These are phyloP conservation scores for Solanum peruvianum DNA, from an alignment of 257 asterid species.

Conservation along the genomic window DNA sequence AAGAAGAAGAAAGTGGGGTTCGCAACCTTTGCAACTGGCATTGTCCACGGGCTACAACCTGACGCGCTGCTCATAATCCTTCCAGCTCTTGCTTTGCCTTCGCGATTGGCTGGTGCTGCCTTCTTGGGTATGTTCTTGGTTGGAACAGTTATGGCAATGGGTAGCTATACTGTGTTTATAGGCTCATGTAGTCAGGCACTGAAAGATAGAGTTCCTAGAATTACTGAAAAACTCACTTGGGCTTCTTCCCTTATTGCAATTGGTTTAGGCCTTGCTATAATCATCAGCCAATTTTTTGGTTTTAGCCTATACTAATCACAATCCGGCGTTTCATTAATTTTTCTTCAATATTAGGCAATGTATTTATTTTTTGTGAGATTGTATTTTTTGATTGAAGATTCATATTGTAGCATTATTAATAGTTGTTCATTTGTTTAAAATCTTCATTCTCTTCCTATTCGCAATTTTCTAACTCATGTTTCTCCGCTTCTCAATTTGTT, in stretches of 20 bases:
- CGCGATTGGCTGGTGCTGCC: slow-evolving; percentile 93
- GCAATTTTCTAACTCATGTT: background rate
- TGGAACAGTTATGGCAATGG: slow-evolving; percentile 95
- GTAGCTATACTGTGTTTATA: slow-evolving; percentile 81
- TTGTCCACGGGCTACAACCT: slow-evolving; percentile 92
- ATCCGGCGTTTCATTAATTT: background rate
- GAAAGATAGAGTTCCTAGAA: slow-evolving; percentile 75
- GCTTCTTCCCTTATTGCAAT: slow-evolving; percentile 84
- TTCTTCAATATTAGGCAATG: background rate
- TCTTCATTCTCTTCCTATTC: background rate
- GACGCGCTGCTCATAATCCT: slow-evolving; percentile 82
- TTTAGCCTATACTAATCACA: slow-evolving; percentile 48
- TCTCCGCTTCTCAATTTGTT: too few species aligned
- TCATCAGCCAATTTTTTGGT: slow-evolving; percentile 76
- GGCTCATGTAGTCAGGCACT: slow-evolving; percentile 87
- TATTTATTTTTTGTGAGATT: background rate
- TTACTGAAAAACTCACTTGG: slow-evolving; percentile 97
- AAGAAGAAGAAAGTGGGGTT: slow-evolving; percentile 77
- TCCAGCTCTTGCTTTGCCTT: slow-evolving; percentile 95
- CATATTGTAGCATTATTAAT: background rate
- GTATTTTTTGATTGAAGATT: background rate
- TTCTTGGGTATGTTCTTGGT: slow-evolving; percentile 77
- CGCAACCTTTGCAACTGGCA: slow-evolving; percentile 89
- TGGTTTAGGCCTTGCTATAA: slow-evolving; percentile 63
- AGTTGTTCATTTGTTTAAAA: background rate